Evolutionary conservation across 305 asterid genomes (phyloP), one percentile per base, ranked within the genome.

Genomic region (Rubia tinctorum): DNA sequence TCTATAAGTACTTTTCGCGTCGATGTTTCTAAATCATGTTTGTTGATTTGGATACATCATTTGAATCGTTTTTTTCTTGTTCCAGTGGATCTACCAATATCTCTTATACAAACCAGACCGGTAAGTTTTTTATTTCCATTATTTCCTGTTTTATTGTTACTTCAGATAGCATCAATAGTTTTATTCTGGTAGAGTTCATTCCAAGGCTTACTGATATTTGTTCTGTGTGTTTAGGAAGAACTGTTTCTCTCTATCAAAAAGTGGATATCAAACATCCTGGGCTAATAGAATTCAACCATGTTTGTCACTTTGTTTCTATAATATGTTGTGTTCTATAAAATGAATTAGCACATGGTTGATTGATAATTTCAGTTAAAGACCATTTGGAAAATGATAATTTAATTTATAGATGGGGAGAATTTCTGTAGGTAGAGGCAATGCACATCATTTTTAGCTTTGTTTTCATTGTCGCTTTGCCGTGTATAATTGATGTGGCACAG

Each of bases 61-160:
- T 42, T 15, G 2, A 20, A 60, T 64, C 42, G 4, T 17, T 2
- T 27, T 6, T 8, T 43, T 40, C 71, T 37, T 68, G 66, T 84
- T 80, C 64, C 91, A 91, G 97, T 91, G 96, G 96, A 78, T 88
- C 49, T 89, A 91, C 80, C 84, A 94, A 62, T 88, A 86, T 81
- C 97, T 91, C 84, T 65, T 91, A 71, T 91, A 88, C 91, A 91
- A 85, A 80, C 96, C 97, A 20, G 90, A 91, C 72, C 73, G 97
- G 97, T 91, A 80, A 73, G 89, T 66, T 78, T 23, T 62, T 62
- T 69, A 64, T 15, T 47, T 2, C 8, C 39, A 23, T 8, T 13
- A 0, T 42, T 5, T 49, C 23, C 73, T 1, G 15, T 47, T 67
- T 18, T 2, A 27, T 72, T 44, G 10, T 64, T 9, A 22, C 47